These are phyloP conservation scores for Penicillium digitatum DNA, from an alignment of 2,329 filamentous ascomycete genomes.

Conservation along the genomic window DNA sequence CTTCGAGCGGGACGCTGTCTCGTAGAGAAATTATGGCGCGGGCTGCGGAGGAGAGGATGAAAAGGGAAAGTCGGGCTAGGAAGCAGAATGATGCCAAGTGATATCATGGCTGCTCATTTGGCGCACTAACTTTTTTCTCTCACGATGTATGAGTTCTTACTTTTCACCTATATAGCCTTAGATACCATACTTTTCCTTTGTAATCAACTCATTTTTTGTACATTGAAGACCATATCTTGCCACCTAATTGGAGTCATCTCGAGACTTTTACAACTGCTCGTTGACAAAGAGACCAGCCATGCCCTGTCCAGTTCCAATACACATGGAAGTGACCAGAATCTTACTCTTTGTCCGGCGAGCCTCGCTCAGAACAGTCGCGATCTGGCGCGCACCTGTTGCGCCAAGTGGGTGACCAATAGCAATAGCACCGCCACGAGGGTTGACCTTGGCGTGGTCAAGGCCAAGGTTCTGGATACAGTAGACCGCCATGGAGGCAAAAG, in stretches of 20 bases:
- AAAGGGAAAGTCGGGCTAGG: conserved; percentile 47
- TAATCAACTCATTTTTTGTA: not conserved
- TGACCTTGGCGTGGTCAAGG: conserved; percentile 68
- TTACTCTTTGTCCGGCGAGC: conserved; percentile 80
- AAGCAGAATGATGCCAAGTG: conserved; percentile 23
- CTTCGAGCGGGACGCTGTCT: conserved; percentile 45
- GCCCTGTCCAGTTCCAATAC: conserved; percentile 63
- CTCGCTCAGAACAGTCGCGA: conserved; percentile 87
- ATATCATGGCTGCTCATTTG: conserved; percentile 1
- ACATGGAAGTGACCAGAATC: conserved; percentile 90
- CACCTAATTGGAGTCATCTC: not conserved
- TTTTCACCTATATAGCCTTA: not conserved
- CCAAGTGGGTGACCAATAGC: conserved; percentile 88
- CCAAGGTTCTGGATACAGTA: conserved; percentile 74
- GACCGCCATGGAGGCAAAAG: conserved; percentile 95
- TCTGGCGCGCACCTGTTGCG: conserved; percentile 82
- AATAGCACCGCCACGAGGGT: conserved; percentile 89
- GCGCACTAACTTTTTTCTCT: not conserved
- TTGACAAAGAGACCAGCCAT: conserved; percentile 66
- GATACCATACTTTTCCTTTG: not conserved
- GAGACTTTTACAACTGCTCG: conserved; percentile 48
- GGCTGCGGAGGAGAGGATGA: conserved; percentile 66
- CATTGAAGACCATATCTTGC: not conserved
- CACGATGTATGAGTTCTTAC: conserved; percentile 4
- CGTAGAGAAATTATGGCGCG: conserved; percentile 70